phyloP scores from a whole-genome alignment of 2,329 filamentous ascomycete species.

The Ramularia collo-cygni region DNA sequence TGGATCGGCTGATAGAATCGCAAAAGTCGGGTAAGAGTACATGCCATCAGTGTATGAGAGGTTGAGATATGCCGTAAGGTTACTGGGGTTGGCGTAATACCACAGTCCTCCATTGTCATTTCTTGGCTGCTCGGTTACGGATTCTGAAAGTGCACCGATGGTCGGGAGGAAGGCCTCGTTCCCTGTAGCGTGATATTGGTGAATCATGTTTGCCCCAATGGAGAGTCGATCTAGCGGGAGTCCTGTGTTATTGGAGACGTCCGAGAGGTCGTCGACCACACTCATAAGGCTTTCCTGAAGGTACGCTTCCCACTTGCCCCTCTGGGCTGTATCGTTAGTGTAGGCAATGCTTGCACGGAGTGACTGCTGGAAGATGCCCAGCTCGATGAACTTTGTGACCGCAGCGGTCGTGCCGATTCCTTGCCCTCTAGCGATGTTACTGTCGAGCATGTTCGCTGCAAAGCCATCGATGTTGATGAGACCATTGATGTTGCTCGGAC shows the following conservation, averaged over 20 bases:
- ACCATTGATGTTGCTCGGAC: conserved; percentile 5
- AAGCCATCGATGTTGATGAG: conserved; percentile 7
- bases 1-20: conserved; percentile 24
- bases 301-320: conserved; percentile 10
- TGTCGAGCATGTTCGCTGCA: conserved; percentile 24
- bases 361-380: conserved; percentile 31
- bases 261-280: conserved; percentile 15
- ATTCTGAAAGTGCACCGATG: conserved; percentile 19
- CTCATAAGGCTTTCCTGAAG: conserved; percentile 19
- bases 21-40: conserved; percentile 44
- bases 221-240: conserved; percentile 29
- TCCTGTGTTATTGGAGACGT: conserved; percentile 16
- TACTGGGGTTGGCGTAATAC: conserved; percentile 28
- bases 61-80: conserved; percentile 37
- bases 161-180: conserved; percentile 13
- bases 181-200: conserved; percentile 12
- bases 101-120: conserved; percentile 29
- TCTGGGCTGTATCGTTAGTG: conserved; percentile 10
- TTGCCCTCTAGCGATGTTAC: conserved; percentile 28
- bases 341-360: conserved; percentile 19
- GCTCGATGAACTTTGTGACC: conserved; percentile 23
- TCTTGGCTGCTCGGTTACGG: conserved; percentile 24
- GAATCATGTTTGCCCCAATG: conserved; percentile 25
- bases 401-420: conserved; percentile 22
- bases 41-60: conserved; percentile 51